Percentiles rank a stretch among this genome's conserved stretches.
These are phyloP conservation scores for Fusarium chlamydosporum DNA, from an alignment of 2,329 filamentous ascomycete species.

Conservation along the genomic window DNA sequence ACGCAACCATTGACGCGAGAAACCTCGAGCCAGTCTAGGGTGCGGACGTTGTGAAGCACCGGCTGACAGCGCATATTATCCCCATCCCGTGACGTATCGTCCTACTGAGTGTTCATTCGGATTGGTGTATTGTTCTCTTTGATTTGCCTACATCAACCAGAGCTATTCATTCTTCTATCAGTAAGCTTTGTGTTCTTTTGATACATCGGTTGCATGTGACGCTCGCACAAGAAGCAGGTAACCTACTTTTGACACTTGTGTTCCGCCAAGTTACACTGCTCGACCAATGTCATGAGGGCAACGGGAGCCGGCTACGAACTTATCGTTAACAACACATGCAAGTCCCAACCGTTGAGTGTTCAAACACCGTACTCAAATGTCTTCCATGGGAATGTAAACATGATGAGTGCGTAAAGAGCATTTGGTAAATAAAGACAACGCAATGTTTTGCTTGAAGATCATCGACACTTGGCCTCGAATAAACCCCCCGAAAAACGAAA, in stretches of 20 bases:
- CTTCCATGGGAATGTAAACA: background rate
- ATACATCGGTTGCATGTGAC: background rate
- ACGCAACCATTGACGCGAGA: conserved; percentile 13
- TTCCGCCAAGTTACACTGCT: background rate
- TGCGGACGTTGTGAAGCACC: conserved; percentile 24
- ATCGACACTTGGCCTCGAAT: background rate
- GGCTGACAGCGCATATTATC: conserved; percentile 32
- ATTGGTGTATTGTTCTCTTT: background rate
- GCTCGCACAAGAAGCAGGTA: background rate
- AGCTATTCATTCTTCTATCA: background rate
- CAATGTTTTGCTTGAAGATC: background rate
- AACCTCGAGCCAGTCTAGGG: conserved; percentile 24
- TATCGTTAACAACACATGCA: background rate
- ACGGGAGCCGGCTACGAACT: background rate
- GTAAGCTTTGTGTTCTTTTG: background rate
- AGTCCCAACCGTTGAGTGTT: too few relatives aligned
- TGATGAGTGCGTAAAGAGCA: too few relatives aligned
- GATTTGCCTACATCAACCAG: background rate
- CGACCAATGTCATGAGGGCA: too few relatives aligned
- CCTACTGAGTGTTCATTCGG: conserved; percentile 13
- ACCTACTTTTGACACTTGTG: background rate
- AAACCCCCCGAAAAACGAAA: background rate
- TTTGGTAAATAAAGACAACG: background rate
- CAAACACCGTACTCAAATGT: background rate
- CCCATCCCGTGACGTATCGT: conserved; percentile 34